Conservation (phyloP, 768 basidiomycete species). For the Mycena albidolilacea region DNA sequence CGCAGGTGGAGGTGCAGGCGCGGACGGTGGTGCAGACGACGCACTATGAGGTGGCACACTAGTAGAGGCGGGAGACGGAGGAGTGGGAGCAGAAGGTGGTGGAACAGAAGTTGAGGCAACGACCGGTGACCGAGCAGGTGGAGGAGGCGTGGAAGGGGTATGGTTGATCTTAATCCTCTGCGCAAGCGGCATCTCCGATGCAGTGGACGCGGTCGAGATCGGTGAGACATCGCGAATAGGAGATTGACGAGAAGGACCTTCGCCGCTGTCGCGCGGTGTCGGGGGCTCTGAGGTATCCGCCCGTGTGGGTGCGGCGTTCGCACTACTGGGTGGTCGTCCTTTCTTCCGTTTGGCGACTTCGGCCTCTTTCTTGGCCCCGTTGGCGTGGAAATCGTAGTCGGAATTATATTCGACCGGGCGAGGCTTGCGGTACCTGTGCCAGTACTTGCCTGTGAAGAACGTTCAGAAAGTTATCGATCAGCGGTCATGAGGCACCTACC, state of each 20-base stretch:
- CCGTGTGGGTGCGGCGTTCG: conserved; percentile 54
- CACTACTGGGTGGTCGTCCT: conserved; percentile 64
- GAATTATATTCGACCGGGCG: conserved; percentile 86
- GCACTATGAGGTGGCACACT: neutral
- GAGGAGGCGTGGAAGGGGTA: conserved; percentile 46
- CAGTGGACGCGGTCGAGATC: conserved; percentile 80
- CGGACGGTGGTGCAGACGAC: conserved; percentile 22
- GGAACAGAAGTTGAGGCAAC: conserved; percentile 41
- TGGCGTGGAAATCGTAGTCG: conserved; percentile 76
- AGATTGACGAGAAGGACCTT: conserved; percentile 52
- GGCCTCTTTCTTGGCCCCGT: conserved; percentile 66
- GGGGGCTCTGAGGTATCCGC: conserved; percentile 64
- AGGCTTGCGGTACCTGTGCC: conserved; percentile 88
- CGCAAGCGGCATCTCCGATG: conserved; percentile 82
- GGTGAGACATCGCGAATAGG: conserved; percentile 72
- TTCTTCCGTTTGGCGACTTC: conserved; percentile 66
- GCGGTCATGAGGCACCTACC: conserved; percentile 66
- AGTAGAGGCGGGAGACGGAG: neutral
- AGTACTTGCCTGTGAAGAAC: conserved; percentile 80
- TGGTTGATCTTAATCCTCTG: conserved; percentile 68
- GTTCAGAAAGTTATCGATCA: conserved; percentile 23
- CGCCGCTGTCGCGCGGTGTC: conserved; percentile 59
- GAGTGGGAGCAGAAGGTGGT: neutral
- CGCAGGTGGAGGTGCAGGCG: neutral
- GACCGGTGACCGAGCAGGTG: conserved; percentile 32